A percentile compares a stretch with the other conserved stretches of the same genome.
phyloP scores from a whole-genome alignment of 2,329 filamentous ascomycete genomes.

The Ceratocystiopsis brevicomis region DNA sequence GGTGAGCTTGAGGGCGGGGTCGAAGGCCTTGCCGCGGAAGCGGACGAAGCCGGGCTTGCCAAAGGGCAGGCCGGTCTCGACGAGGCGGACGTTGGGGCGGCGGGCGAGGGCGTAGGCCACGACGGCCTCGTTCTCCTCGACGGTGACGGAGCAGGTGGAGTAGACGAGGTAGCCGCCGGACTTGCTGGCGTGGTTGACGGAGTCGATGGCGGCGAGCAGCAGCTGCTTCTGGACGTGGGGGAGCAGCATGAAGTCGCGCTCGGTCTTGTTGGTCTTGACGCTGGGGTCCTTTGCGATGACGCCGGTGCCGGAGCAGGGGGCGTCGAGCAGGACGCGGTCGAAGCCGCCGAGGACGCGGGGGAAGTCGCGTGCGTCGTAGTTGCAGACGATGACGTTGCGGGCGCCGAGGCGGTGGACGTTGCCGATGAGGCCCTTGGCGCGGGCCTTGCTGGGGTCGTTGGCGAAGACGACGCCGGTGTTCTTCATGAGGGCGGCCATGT shows the following conservation, averaged over 20 bases:
- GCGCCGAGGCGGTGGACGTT: conserved; percentile 91
- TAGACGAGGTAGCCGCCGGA: conserved; percentile 93
- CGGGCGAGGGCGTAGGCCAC: conserved; percentile 86
- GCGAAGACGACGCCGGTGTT: conserved; percentile 92
- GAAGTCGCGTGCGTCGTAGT: conserved; percentile 87
- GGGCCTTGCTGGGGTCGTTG: conserved; percentile 86
- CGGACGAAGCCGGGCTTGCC: conserved; percentile 83
- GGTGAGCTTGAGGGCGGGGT: conserved; percentile 64
- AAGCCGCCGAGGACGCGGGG: conserved; percentile 90
- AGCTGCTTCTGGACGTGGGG: conserved; percentile 93
- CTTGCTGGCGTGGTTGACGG: conserved; percentile 83
- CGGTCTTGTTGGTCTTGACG: conserved; percentile 96
- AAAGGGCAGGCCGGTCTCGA: conserved; percentile 77
- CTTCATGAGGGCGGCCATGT: conserved; percentile 92
- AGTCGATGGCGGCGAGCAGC: conserved; percentile 82
- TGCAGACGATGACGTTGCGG: conserved; percentile 87
- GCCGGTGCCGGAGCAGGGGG: conserved; percentile 88
- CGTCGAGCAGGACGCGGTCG: conserved; percentile 83
- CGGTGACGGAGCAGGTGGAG: conserved; percentile 50
- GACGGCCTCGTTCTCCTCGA: conserved; percentile 52
- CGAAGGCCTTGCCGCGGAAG: conserved; percentile 83
- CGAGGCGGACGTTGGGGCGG: conserved; percentile 81
- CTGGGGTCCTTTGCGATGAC: conserved; percentile 94
- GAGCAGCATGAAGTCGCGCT: conserved; percentile 81
- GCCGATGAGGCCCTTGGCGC: conserved; percentile 92